A percentile compares a stretch with the other conserved stretches of the same genome.
phyloP scores from a whole-genome alignment of 2,329 filamentous ascomycete genomes.

The Chrysoporthe deuterocubensis region DNA sequence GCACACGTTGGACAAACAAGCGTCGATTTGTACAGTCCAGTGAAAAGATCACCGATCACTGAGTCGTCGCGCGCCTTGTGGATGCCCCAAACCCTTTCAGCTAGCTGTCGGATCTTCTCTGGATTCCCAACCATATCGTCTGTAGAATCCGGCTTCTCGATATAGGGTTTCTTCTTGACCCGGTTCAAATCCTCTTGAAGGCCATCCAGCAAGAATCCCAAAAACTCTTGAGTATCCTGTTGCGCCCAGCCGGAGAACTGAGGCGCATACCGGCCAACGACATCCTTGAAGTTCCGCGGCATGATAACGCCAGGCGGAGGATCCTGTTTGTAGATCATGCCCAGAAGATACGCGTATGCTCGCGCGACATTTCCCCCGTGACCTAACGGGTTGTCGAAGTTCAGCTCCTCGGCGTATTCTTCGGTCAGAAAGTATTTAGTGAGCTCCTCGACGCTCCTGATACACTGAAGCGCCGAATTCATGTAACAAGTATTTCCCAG shows the following conservation, averaged over 20 bases:
- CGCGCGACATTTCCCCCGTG: conserved; percentile 87
- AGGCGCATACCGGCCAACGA: conserved; percentile 78
- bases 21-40: conserved; percentile 97
- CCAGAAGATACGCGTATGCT: conserved; percentile 76
- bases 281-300: conserved; percentile 80
- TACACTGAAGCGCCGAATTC: conserved; percentile 95
- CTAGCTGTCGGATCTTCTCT: conserved; percentile 80
- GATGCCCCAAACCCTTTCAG: conserved; percentile 87
- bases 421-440: conserved; percentile 86
- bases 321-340: conserved; percentile 73
- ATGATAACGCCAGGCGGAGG: conserved; percentile 69
- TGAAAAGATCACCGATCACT: conserved; percentile 92
- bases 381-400: conserved; percentile 81
- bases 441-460: conserved; percentile 90
- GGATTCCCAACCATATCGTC: conserved; percentile 91
- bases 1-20: conserved; percentile 87
- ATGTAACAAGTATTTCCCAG: conserved; percentile 98
- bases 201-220: conserved; percentile 92
- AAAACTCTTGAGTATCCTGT: conserved; percentile 96
- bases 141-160: conserved; percentile 95
- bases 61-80: conserved; percentile 93
- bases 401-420: conserved; percentile 79
- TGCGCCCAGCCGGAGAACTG: conserved; percentile 94
- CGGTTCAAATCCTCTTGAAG: conserved; percentile 95
- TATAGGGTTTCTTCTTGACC: conserved; percentile 94